These are phyloP conservation scores for Kockiozyma suomiensis DNA, from an alignment of 805 yeast genomes.

Conservation along the genomic window DNA sequence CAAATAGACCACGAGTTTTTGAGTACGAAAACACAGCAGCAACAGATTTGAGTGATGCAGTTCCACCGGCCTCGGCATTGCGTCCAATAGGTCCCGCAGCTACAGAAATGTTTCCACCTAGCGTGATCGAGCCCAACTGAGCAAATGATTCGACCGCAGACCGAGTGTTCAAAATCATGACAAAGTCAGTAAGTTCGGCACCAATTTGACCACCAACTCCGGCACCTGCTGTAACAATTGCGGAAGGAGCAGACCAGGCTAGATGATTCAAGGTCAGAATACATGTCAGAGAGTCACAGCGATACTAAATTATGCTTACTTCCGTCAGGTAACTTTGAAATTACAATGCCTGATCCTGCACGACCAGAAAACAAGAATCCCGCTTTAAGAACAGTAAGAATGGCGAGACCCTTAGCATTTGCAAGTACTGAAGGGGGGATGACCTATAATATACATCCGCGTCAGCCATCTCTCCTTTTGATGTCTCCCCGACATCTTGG, in stretches of 20 bases:
- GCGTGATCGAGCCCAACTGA: slow-evolving; percentile 88
- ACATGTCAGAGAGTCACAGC: background rate
- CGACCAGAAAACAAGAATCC: slow-evolving; percentile 95
- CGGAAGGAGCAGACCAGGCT: slow-evolving; percentile 96
- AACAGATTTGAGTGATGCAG: slow-evolving; percentile 83
- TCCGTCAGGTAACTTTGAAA: slow-evolving; percentile 92
- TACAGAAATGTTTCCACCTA: slow-evolving; percentile 92
- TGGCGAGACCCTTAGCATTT: slow-evolving; percentile 89
- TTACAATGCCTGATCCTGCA: slow-evolving; percentile 96
- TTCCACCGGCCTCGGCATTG: slow-evolving; percentile 95
- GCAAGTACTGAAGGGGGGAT: slow-evolving; percentile 87
- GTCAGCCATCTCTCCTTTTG: no score
- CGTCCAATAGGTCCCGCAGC: slow-evolving; percentile 99
- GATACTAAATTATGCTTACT: slow-evolving; percentile 25
- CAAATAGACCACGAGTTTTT: slow-evolving; percentile 93
- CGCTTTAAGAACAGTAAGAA: slow-evolving; percentile 93
- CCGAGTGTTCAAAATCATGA: slow-evolving; percentile 81
- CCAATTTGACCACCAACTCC: slow-evolving; percentile 99
- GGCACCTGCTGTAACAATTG: slow-evolving; percentile 90
- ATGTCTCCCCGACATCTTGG: no score
- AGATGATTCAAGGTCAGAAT: no score
- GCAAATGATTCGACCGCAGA: slow-evolving; percentile 94
- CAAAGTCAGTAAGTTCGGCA: slow-evolving; percentile 94
- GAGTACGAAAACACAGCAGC: slow-evolving; percentile 93
- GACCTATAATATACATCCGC: slow-evolving; percentile 44